phyloP scores from a whole-genome alignment of 768 basidiomycete genomes.

The Leccinum variicolor region DNA sequence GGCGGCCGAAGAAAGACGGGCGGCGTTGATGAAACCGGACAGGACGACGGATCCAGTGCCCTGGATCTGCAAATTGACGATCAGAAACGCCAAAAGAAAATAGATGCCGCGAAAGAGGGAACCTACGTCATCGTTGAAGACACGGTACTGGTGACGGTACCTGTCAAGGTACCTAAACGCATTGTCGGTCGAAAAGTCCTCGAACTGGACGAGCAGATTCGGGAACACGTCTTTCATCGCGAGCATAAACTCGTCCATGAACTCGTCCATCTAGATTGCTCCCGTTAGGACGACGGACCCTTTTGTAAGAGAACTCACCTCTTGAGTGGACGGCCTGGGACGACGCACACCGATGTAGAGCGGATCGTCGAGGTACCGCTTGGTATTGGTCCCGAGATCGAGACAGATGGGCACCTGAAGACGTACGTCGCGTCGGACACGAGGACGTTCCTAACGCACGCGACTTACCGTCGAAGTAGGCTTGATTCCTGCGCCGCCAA shows the following conservation, averaged over 20 bases:
- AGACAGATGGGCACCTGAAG: slow-evolving; percentile 58
- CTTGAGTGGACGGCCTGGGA: slow-evolving; percentile 42
- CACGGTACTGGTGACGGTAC: slow-evolving; percentile 54
- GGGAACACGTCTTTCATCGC: slow-evolving; percentile 66
- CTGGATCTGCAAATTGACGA: slow-evolving; percentile 43
- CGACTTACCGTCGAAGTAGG: slow-evolving; percentile 41
- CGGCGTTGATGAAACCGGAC: slow-evolving; percentile 73
- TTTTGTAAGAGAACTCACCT: slow-evolving; percentile 29
- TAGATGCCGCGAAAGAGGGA: neutral
- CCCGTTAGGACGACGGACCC: neutral
- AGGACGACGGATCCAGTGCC: slow-evolving; percentile 77
- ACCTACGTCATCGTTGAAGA: slow-evolving; percentile 74
- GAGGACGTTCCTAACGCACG: neutral
- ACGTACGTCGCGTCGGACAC: neutral
- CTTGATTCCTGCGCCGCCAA: slow-evolving; percentile 66
- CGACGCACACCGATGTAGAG: slow-evolving; percentile 71
- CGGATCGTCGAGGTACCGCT: slow-evolving; percentile 63
- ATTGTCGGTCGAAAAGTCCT: slow-evolving; percentile 76
- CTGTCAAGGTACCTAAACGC: slow-evolving; percentile 71
- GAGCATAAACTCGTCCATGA: slow-evolving; percentile 76
- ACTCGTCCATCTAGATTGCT: slow-evolving; percentile 53
- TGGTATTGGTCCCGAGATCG: slow-evolving; percentile 76
- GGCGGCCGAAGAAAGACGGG: slow-evolving; percentile 51
- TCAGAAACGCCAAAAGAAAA: neutral
- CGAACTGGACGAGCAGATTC: slow-evolving; percentile 66